Evolutionary conservation across 257 asterid genomes (phyloP).

Genomic region (Solanum chaucha): DNA sequence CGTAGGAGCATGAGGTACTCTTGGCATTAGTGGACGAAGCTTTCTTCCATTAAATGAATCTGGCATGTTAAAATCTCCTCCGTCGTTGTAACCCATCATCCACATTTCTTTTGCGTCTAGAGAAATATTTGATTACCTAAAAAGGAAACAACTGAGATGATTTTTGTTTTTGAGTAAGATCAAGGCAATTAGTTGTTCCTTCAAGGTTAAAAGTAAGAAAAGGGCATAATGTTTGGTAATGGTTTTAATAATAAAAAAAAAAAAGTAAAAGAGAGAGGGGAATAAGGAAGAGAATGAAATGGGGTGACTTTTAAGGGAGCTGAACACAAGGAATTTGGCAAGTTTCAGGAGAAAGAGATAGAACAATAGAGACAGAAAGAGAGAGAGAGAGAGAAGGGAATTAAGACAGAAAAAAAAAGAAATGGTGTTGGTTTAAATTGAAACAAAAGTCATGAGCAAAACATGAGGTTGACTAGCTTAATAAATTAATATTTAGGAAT

Average conservation of each 20-base stretch:
- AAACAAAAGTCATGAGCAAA: slow-evolving; percentile 20
- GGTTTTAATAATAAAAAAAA: not conserved
- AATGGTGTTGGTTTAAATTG: slow-evolving; percentile 30
- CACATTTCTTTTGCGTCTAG: slow-evolving; percentile 34
- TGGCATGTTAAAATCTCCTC: slow-evolving; percentile 46
- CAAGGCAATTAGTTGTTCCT: not conserved
- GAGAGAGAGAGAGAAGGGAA: slow-evolving; percentile 19
- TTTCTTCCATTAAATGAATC: slow-evolving; percentile 48
- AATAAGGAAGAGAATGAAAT: not conserved
- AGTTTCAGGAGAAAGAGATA: slow-evolving; percentile 29
- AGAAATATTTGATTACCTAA: not conserved
- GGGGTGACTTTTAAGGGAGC: slow-evolving; percentile 3
- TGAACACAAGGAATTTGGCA: slow-evolving; percentile 8
- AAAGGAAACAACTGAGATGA: not conserved
- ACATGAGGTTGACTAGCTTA: slow-evolving; percentile 32
- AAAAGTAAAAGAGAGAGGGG: not conserved
- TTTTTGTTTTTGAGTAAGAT: not conserved
- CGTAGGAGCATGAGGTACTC: slow-evolving; percentile 35
- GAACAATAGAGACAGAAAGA: slow-evolving; percentile 35
- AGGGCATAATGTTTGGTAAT: not conserved
- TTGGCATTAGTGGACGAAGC: slow-evolving; percentile 58
- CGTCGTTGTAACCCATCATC: slow-evolving; percentile 90
- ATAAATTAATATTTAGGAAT: not conserved
- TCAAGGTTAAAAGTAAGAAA: not conserved
- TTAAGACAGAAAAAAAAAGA: not conserved